Evolutionary conservation across 352 stramenopile species (phyloP), one percentile per base, ranked within the genome.

Genomic region (Globisporangium nodosum): DNA sequence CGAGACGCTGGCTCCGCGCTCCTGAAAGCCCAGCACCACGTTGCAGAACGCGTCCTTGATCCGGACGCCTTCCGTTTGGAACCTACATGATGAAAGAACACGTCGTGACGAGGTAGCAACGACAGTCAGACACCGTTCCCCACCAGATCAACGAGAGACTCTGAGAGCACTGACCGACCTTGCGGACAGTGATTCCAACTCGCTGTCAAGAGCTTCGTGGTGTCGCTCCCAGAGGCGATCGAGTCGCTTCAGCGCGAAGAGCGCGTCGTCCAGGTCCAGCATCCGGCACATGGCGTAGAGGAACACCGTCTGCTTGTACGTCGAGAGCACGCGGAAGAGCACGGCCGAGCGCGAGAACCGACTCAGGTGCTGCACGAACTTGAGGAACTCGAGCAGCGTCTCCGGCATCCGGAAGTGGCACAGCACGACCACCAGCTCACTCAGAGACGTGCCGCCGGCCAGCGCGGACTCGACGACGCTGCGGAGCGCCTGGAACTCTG

Each of bases 251-350:
- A 90, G 58, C 7, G 76, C 70, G n/a, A 87, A 90, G 13, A 87
- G 54, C 1, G 80, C 72, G 52, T 90, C 77, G 39, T 90, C 80
- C 31, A 81, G 55, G 49, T 90, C 80, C 40, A 86, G 57, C 21
- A 88, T 68, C 13, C 77, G 68, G 43, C 75, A 85, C 66, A 90
- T 84, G n/a, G 80, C 72, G 21, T 85, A 87, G 21, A 90, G 65
- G 43, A 88, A 86, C 5, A 21, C 60, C 8, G 77, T 77, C 21
- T 76, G 69, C 33, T 73, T 64, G 49, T 71, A 87, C 59, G 73
- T 71, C 3, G 71, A 70, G 6, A 90, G 64, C 13, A 88, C 74
- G 18, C 70, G 71, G 30, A 88, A 88, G 11, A 88, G 68, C 15
- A 82, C 51, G 16, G 70, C 65, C 11, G 68, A 66, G 5, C 42